Base-by-base conservation (phyloP, 1,284 basidiomycete species). In the Sparassis latifolia region DNA sequence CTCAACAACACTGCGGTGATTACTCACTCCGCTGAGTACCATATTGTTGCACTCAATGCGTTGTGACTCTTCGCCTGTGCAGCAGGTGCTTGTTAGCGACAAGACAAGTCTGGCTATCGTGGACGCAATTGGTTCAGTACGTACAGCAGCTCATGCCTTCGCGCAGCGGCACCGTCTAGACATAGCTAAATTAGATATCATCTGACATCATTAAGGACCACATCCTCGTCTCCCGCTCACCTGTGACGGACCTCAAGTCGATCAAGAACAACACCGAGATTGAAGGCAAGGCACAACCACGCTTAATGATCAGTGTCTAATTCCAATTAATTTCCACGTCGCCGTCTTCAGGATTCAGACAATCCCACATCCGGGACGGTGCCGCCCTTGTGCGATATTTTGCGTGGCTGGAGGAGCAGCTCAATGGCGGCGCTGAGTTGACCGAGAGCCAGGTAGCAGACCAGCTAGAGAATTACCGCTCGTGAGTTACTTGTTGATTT, bases 241-340 rank as follows among this genome's bases (percentile, higher is more conserved):
- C 89, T 2, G 74, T 97, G 10, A 82, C 87, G 9, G 84, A 89
- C 51, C 75, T 92, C 57, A 98, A 98, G 66, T 75, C 93, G 4
- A 84, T 94, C 67, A 98, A 98, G 75, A 98, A 97, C 59, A 72
- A 73, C 35, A 79, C 77, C 1, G 96, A 99, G 66, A 71, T 96
- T 9, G 62, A 65, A 58, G 65, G 64, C 63, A 33, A 5, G 50
- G 10, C 10, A 37, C 7, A 37, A 12, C 35, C 6, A 37, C 35
- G 35, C 6, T 7, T 6, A 37, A 37, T 37, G 12, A 6, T 37
- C 12, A 6, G 7, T 37, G 35, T 20, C 20, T 10, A 41, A 10
- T 43, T 38, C 10, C 20, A 38, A 39, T 28, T 3, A 43, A 32
- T 32, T 39, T 33, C 31, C n/a, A 7, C 7, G 40, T 12, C 27